These are phyloP conservation scores for Pseudonitzschia multistriata DNA, from an alignment of 108 stramenopile species.

Conservation along the genomic window DNA sequence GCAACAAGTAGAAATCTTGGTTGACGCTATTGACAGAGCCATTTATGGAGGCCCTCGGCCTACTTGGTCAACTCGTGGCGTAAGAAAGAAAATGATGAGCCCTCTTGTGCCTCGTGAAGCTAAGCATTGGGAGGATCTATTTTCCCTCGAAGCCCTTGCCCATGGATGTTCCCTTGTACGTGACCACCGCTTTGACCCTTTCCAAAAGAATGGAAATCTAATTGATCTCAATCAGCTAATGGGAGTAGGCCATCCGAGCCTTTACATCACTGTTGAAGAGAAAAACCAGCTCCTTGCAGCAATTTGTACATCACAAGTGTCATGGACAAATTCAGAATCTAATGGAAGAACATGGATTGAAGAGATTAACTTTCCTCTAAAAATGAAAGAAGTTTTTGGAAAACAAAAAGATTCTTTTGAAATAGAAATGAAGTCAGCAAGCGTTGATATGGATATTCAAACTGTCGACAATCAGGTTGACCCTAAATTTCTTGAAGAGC, in stretches of 20 bases:
- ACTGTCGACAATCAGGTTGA: constrained; percentile 65
- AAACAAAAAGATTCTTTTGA: constrained; percentile 22
- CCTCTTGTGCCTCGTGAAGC: constrained; percentile 58
- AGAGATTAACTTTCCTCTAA: constrained; percentile 14
- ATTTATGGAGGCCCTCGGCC: constrained; percentile 46
- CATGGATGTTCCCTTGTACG: constrained; percentile 32
- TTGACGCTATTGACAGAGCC: constrained; percentile 48
- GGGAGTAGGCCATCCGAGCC: constrained; percentile 48
- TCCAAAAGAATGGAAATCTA: constrained; percentile 15
- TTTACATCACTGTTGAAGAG: constrained; percentile 46
- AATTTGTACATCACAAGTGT: constrained; percentile 75
- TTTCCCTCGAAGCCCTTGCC: constrained; percentile 37
- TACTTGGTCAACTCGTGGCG: constrained; percentile 31
- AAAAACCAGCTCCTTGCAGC: constrained; percentile 66
- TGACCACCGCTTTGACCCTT: constrained; percentile 36
- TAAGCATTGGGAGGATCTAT: constrained; percentile 48
- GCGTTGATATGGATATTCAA: constrained; percentile 56
- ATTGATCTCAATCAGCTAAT: constrained; percentile 49
- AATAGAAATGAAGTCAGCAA: constrained; percentile 19
- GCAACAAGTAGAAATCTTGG: constrained; percentile 31
- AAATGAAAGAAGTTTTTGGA: constrained; percentile 10
- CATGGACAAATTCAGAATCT: constrained; percentile 62
- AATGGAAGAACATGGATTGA: constrained; percentile 1
- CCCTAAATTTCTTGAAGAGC: constrained; percentile 47
- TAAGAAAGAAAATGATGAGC: constrained; percentile 60